These are phyloP conservation scores for Exserohilum rostratum DNA, from an alignment of 2,329 filamentous ascomycete species.

Conservation along the genomic window DNA sequence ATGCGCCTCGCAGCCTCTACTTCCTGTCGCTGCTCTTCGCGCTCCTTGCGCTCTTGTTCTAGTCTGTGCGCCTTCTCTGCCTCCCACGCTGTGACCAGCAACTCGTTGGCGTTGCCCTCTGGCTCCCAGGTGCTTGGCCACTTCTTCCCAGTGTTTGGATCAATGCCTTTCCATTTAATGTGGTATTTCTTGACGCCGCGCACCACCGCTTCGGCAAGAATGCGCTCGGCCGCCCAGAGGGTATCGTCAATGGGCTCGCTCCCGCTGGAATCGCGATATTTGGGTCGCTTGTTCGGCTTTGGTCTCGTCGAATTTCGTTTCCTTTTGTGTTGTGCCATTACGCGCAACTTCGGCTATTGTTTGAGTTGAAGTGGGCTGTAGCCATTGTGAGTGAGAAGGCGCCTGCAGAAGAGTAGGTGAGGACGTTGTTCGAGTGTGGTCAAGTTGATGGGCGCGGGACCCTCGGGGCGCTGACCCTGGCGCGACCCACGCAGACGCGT, in stretches of 20 bases:
- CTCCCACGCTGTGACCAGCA: constrained; percentile 43
- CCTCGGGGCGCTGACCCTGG: not conserved
- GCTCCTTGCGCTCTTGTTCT: constrained; percentile 1
- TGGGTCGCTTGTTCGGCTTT: constrained; percentile 25
- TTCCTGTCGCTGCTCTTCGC: not conserved
- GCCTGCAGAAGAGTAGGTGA: not conserved
- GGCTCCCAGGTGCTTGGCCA: constrained; percentile 62
- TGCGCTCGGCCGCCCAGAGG: constrained; percentile 20
- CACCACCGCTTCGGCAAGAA: constrained; percentile 26
- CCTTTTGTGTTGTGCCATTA: constrained; percentile 38
- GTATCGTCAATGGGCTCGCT: not conserved
- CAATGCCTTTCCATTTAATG: constrained; percentile 62
- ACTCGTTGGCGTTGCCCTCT: constrained; percentile 41
- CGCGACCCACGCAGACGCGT: constrained; percentile 4
- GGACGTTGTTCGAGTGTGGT: not conserved
- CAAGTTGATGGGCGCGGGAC: constrained; percentile 6
- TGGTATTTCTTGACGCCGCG: constrained; percentile 51
- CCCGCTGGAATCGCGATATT: constrained; percentile 17
- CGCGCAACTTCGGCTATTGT: constrained; percentile 23
- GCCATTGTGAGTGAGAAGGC: constrained; percentile 29
- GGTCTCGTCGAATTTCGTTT: constrained; percentile 22
- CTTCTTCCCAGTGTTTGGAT: constrained; percentile 55
- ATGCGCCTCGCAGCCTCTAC: constrained; percentile 3
- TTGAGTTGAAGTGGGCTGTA: not conserved
- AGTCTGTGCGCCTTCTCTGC: constrained; percentile 3